A percentile compares a stretch with the other conserved stretches of the same genome.
phyloP scores from a whole-genome alignment of 768 basidiomycete genomes.

The Tylopilus subfusipes region DNA sequence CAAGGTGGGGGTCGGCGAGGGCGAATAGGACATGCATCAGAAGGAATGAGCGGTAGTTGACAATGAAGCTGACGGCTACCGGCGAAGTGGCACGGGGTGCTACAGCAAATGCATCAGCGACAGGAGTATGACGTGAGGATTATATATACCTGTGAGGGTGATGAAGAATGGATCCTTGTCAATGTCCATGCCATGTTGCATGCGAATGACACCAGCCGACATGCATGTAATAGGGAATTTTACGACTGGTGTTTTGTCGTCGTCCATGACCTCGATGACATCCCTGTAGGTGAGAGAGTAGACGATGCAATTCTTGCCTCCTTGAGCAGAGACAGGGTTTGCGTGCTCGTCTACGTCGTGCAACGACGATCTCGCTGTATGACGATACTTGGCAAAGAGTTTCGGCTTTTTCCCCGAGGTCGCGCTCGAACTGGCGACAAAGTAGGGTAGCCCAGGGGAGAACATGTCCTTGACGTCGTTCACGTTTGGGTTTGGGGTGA shows the following conservation, averaged over 20 bases:
- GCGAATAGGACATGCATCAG: conserved; percentile 23
- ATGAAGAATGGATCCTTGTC: conserved; percentile 15
- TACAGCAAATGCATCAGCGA: background rate
- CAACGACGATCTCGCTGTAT: background rate
- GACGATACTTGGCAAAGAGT: conserved; percentile 20
- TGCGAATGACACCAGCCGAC: conserved; percentile 18
- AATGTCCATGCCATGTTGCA: conserved; percentile 14
- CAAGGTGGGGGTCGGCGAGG: conserved; percentile 14
- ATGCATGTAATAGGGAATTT: conserved; percentile 9
- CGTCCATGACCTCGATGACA: conserved; percentile 4
- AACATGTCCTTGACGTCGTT: conserved; percentile 22
- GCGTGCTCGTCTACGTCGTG: conserved; percentile 15
- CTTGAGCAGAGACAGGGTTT: conserved; percentile 9
- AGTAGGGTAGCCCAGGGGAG: conserved; percentile 21
- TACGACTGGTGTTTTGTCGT: background rate
- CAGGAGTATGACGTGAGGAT: background rate
- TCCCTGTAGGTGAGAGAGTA: conserved; percentile 17
- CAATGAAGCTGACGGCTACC: conserved; percentile 19
- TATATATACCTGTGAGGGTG: conserved; percentile 2
- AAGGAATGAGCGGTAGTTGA: conserved; percentile 18
- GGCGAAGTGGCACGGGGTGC: conserved; percentile 18
- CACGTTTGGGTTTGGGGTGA: background rate
- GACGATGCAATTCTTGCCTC: conserved; percentile 23
- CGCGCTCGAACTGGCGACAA: conserved; percentile 15
- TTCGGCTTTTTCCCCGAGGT: conserved; percentile 20